Base-by-base conservation (phyloP, 2,329 filamentous ascomycete genomes). In the Colletotrichum sp. region DNA sequence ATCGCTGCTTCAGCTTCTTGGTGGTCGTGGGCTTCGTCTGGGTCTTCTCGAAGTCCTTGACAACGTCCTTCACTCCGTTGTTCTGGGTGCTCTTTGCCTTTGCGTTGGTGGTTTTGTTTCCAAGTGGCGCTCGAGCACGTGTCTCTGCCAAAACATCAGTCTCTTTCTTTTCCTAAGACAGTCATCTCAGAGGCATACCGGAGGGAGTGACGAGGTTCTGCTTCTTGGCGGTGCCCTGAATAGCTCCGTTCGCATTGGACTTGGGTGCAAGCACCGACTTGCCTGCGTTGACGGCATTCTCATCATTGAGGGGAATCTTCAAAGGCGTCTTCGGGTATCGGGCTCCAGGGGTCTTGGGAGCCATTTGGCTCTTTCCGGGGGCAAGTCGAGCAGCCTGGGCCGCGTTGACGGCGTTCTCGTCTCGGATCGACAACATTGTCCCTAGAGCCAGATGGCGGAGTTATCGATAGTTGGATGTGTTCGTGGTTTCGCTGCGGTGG, bases 81-180 rank as follows among this genome's bases (percentile, higher is more conserved):
- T 92, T 93, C 78, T 94, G 93, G 78, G 92, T 90, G 66, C 88
- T 89, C 82, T 89, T 91, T 75, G 93, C 91, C 87, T 98, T 98
- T 70, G 95, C 95, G 84, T 99, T 99, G 68, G 97, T 98, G 2
- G 96, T 98, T 86, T 99, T 99, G 89, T 95, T 94, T 39, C 96
- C 96, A 64, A 99, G 87, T 15, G 95, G 94, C 48, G 96, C 96
- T 81, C 96, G 93, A 75, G 88, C 93, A 75, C 92, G 92, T 67
- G 93, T 90, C 72, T 90, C 92, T 93, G 72, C 22, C 28, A 64
- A 32, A n/a, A 32, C 19, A 27, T 67, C 57, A 74, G 67, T 64
- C 34, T 25, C 11, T 48, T 77, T 57, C 25, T 57, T 44, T 59
- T 72, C 16, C n/a, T 65, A 78, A 74, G 64, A 68, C 59, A 73